Base-by-base conservation (phyloP, 805 yeast species). In the Ogataea zsoltii region DNA sequence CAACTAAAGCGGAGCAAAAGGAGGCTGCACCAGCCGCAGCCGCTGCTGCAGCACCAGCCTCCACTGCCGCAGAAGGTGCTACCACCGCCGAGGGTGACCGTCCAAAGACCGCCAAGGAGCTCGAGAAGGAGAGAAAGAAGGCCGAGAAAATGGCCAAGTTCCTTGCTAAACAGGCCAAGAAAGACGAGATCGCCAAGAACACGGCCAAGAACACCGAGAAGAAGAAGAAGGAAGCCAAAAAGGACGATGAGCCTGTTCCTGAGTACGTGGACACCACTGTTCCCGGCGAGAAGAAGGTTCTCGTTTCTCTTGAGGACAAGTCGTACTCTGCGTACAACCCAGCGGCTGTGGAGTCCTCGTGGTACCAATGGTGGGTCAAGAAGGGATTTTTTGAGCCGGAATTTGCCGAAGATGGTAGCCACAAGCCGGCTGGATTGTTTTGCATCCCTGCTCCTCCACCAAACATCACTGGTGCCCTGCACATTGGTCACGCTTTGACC, bases 391-490 rank as follows among this genome's bases (percentile, higher is more conserved):
- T 94, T 61, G 84, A 85, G 69, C 99, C 99, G 15, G 87, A 88
- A 64, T 82, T 86, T 55, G 75, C 83, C 36, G 76, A 71, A 46
- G 83, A 83, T 61, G 97, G 97, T 37, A 69, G 82, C 37, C 61
- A 80, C 55, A 84, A 84, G 63, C 87, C 94, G 34, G 91, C 82
- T 61, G 98, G 98, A 57, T 63, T 76, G 15, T 94, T 92, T 70
- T 77, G 85, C 51, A 88, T 94, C 60, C 97, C 98, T 32, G 94
- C 96, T n/a, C 99, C 99, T 32, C 99, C 99, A 51, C 99, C 99
- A 64, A 94, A 94, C 67, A 96, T 94, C 54, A 94, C 99, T 38
- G 99, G 99, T 71, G 97, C 98, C 38, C 77, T 94, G 57, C 99
- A 94, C 69, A 94, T 94, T 68, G 99, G 99, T 58, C 99, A 94